phyloP scores from a whole-genome alignment of 768 basidiomycete genomes.

The Pseudohyphozyma bogoriensis region DNA sequence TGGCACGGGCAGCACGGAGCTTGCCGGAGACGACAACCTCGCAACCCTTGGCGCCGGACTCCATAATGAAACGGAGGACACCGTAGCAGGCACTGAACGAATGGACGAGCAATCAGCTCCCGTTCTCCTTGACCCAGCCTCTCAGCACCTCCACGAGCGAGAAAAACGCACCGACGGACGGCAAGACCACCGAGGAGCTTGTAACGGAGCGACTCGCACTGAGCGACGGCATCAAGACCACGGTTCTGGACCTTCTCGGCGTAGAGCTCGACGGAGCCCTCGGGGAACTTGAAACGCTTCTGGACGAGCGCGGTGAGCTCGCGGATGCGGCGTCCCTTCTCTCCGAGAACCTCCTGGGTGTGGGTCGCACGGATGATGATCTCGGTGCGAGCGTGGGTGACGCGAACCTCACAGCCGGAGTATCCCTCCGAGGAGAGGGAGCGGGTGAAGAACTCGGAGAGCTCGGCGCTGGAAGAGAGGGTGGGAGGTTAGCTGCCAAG shows the following conservation, averaged over 20 bases:
- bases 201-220: constrained; percentile 96
- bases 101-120: not conserved
- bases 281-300: constrained; percentile 99
- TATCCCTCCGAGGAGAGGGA: constrained; percentile 99
- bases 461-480: constrained; percentile 71
- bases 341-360: constrained; percentile 87
- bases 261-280: constrained; percentile 96
- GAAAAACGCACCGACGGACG: constrained; percentile 64
- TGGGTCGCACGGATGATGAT: constrained; percentile 99
- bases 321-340: constrained; percentile 98
- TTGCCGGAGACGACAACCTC: constrained; percentile 99
- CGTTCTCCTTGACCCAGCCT: not conserved
- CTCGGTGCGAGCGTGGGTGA: constrained; percentile 98
- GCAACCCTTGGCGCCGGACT: constrained; percentile 98
- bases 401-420: constrained; percentile 99
- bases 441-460: constrained; percentile 96
- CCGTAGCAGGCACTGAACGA: constrained; percentile 80
- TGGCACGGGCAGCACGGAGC: constrained; percentile 98
- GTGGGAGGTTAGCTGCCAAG: not conserved
- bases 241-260: constrained; percentile 96
- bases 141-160: not conserved
- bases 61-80: constrained; percentile 99
- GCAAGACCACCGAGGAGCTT: constrained; percentile 99
- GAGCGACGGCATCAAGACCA: constrained; percentile 94
- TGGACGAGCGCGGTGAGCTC: constrained; percentile 96